These are phyloP conservation scores for Modicella reniformis DNA, from an alignment of 371 early-diverging fungal species.

Conservation along the genomic window DNA sequence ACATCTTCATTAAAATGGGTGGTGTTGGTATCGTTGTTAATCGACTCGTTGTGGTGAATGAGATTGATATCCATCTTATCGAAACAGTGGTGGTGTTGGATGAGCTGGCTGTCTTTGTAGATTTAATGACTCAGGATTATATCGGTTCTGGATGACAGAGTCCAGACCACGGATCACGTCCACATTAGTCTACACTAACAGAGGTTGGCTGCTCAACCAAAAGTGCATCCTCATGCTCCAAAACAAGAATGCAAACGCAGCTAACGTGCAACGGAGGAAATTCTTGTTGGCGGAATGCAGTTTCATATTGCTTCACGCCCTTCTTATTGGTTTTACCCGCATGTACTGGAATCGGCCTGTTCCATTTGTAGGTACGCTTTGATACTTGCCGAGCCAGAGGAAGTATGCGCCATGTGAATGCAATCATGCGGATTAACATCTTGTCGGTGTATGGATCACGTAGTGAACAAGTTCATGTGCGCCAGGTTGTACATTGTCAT, in stretches of 20 bases:
- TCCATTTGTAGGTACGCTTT: slow-evolving; percentile 5
- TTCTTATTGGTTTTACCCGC: slow-evolving; percentile 29
- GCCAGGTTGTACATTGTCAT: slow-evolving; percentile 12
- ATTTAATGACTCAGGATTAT: too few species aligned
- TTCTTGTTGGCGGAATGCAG: slow-evolving; percentile 27
- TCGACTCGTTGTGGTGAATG: too few species aligned
- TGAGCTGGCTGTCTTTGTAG: too few species aligned
- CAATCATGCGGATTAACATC: slow-evolving; percentile 20
- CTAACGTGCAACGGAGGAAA: slow-evolving; percentile 23
- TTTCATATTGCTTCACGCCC: slow-evolving; percentile 19
- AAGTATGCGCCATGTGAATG: slow-evolving; percentile 12
- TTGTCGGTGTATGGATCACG: slow-evolving; percentile 24
- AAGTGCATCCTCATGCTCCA: too few species aligned
- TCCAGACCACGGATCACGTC: too few species aligned
- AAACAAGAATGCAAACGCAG: slow-evolving; percentile 13
- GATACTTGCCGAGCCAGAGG: slow-evolving; percentile 5
- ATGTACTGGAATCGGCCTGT: slow-evolving; percentile 11
- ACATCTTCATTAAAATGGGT: too few species aligned
- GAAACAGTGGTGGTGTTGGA: too few species aligned
- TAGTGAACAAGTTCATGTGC: slow-evolving; percentile 1
- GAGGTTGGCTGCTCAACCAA: too few species aligned
- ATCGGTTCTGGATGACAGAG: too few species aligned
- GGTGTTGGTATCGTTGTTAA: too few species aligned
- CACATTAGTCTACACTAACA: too few species aligned
- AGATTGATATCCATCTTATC: too few species aligned